Evolutionary conservation across 768 basidiomycete species (phyloP).

Genomic region (Pulveroboletus frians): DNA sequence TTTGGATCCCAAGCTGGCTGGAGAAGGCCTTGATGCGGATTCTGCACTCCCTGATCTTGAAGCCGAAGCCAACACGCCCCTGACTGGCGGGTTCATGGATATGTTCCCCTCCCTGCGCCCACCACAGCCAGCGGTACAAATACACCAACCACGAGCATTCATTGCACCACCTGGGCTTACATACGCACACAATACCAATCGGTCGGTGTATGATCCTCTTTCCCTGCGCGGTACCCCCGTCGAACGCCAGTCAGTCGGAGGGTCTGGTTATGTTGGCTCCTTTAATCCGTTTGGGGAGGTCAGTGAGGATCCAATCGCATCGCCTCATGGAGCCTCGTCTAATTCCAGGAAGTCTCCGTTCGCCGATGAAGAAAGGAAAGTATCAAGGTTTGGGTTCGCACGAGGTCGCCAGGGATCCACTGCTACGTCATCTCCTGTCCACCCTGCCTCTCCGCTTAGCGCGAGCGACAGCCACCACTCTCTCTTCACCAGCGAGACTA

Average conservation of each 20-base stretch:
- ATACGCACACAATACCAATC: conserved; percentile 43
- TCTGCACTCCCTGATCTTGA: conserved; percentile 47
- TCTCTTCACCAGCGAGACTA: conserved; percentile 39
- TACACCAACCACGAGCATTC: conserved; percentile 30
- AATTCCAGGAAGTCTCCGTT: conserved; percentile 36
- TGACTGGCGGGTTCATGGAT: conserved; percentile 62
- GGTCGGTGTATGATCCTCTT: conserved; percentile 54
- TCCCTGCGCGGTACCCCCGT: conserved; percentile 36
- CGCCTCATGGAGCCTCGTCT: conserved; percentile 28
- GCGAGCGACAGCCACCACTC: conserved; percentile 46
- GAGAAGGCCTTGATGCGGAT: conserved; percentile 35
- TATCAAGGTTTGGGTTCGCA: conserved; percentile 80
- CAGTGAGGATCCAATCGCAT: conserved; percentile 41
- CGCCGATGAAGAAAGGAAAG: conserved; percentile 57
- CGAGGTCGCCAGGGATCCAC: conserved; percentile 61
- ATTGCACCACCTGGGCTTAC: conserved; percentile 51
- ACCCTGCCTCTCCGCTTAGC: conserved; percentile 50
- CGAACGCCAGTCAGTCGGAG: conserved; percentile 44
- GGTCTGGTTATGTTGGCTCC: conserved; percentile 60
- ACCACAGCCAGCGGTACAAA: conserved; percentile 17
- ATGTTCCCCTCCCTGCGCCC: conserved; percentile 61
- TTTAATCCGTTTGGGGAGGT: conserved; percentile 78
- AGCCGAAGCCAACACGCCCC: conserved; percentile 45
- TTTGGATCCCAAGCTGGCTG: conserved; percentile 72
- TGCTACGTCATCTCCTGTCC: conserved; percentile 53